Evolutionary conservation across 23 red algal genomes (phyloP).

Genomic region (Pyropia yezoensis): DNA sequence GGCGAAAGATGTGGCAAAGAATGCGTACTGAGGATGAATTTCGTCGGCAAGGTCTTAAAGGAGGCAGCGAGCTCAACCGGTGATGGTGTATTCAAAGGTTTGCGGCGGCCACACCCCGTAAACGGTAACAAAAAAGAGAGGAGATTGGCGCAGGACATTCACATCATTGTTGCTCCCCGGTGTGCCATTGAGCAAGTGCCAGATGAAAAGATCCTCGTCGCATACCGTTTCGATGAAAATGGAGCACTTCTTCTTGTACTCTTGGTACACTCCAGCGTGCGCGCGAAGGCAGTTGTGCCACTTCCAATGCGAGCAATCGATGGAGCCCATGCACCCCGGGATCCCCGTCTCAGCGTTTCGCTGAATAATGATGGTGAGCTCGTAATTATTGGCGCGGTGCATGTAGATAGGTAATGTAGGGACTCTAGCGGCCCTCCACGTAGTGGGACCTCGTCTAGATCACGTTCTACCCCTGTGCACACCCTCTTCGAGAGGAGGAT

Average conservation of each 20-base stretch:
- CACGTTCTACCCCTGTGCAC: no score
- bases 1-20: conserved; percentile 14
- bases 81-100: conserved; percentile 3
- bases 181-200: neutral
- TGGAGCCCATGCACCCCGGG: neutral
- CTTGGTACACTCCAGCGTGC: neutral
- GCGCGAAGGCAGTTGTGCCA: neutral
- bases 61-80: conserved; percentile 4
- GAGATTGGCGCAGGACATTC: no score
- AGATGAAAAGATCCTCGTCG: neutral
- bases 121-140: no score
- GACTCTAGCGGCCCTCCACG: no score
- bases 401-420: no score
- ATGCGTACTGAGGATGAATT: conserved; percentile 9
- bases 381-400: neutral
- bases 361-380: neutral
- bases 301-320: neutral
- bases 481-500: no score
- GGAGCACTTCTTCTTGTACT: neutral
- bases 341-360: neutral
- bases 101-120: conserved; percentile 10
- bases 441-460: no score
- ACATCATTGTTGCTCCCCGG: no score
- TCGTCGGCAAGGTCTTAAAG: conserved; percentile 22
- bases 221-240: neutral